phyloP scores from a whole-genome alignment of 345 rosid genomes.

The Eucalyptus cloeziana region DNA sequence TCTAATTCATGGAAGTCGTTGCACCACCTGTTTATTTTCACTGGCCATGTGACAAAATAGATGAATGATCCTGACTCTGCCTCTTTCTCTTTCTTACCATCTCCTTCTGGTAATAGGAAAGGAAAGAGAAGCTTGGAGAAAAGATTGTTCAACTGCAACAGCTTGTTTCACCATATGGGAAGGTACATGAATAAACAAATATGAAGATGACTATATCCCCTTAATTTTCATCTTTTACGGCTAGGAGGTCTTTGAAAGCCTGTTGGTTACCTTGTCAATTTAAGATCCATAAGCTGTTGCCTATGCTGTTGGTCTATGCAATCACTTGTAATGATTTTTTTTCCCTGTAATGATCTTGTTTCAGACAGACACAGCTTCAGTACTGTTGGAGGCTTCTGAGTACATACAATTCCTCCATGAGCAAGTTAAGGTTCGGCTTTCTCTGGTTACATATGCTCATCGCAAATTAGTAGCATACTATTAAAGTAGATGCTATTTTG shows the following conservation, averaged over 20 bases:
- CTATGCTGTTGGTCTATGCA: background rate
- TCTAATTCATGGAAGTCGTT: background rate
- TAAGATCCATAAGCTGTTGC: background rate
- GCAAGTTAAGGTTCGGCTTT: conserved; percentile 75
- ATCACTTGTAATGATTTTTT: background rate
- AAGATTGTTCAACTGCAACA: conserved; percentile 81
- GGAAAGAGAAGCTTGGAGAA: conserved; percentile 87
- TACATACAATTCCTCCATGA: conserved; percentile 93
- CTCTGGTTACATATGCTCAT: background rate
- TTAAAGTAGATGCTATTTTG: background rate
- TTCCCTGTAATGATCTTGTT: background rate
- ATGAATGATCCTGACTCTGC: background rate
- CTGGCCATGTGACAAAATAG: background rate
- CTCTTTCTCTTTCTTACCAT: background rate
- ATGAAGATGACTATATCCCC: background rate
- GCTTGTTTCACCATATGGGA: conserved; percentile 94
- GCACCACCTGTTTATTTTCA: background rate
- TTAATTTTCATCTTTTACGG: background rate
- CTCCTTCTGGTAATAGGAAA: conserved; percentile 33
- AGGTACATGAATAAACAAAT: conserved; percentile 28
- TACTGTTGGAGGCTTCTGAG: conserved; percentile 71
- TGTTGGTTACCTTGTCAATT: background rate
- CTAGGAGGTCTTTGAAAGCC: background rate
- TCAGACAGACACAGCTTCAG: conserved; percentile 99
- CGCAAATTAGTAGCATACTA: background rate